Conservation (phyloP, 768 basidiomycete species). For the Neoboletus magnificus region DNA sequence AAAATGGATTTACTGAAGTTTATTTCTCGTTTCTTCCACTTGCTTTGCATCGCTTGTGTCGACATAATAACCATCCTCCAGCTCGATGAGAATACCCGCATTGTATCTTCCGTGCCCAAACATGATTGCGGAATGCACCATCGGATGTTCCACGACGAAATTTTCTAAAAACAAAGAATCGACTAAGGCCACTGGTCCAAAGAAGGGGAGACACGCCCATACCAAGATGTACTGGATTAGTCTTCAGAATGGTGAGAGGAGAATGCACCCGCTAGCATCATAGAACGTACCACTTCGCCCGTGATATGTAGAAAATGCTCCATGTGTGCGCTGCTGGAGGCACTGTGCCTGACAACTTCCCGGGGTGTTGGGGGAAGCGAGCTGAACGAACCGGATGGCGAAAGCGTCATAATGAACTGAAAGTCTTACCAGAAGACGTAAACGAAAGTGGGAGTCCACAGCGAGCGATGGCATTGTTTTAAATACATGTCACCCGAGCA, state of each 20-base stretch:
- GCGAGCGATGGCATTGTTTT: background rate
- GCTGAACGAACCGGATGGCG: background rate
- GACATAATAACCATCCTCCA: conserved; percentile 6
- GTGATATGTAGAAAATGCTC: conserved; percentile 15
- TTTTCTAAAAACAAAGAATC: conserved; percentile 3
- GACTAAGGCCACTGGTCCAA: background rate
- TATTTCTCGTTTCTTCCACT: conserved; percentile 12
- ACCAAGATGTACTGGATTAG: conserved; percentile 17
- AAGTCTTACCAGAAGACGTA: conserved; percentile 11
- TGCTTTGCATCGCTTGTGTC: conserved; percentile 7
- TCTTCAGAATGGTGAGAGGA: conserved; percentile 10
- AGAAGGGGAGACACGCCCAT: background rate
- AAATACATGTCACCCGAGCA: background rate
- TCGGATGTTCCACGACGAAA: conserved; percentile 13
- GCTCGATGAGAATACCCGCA: conserved; percentile 15
- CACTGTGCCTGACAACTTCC: background rate
- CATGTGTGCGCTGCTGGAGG: background rate
- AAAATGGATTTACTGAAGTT: conserved; percentile 9
- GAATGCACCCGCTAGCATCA: background rate
- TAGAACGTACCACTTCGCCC: conserved; percentile 14
- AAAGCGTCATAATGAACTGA: conserved; percentile 1
- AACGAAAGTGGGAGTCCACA: background rate
- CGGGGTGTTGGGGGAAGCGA: background rate
- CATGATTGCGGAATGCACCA: conserved; percentile 17
- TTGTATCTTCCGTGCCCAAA: conserved; percentile 22